phyloP scores from a whole-genome alignment of 225 moss, liverwort and hornwort species.

The Physcomitrellopsis africana region DNA sequence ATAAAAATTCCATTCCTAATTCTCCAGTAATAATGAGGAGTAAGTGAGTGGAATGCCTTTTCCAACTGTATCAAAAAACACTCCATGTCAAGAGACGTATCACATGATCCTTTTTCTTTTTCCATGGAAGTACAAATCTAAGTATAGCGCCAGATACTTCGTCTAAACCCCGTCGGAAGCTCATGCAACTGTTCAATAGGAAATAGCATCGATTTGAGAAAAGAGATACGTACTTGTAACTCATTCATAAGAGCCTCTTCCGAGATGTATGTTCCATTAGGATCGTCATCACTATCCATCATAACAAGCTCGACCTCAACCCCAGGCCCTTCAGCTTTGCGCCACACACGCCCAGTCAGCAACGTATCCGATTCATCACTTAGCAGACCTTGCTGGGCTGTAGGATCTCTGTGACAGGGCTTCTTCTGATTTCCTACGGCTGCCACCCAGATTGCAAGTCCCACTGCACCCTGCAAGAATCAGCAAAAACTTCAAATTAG shows the following conservation, averaged over 20 bases:
- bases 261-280: constrained; percentile 32
- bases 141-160: background rate
- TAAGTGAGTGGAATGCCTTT: background rate
- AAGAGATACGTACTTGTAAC: constrained; percentile 38
- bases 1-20: background rate
- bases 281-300: constrained; percentile 41
- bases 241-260: constrained; percentile 54
- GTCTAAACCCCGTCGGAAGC: background rate
- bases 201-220: background rate
- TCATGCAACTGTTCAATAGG: background rate
- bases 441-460: constrained; percentile 97
- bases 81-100: too few relatives aligned
- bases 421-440: constrained; percentile 60
- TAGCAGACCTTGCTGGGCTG: constrained; percentile 25
- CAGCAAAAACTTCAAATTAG: background rate
- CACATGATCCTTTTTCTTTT: background rate
- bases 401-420: constrained; percentile 20
- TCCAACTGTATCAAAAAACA: background rate
- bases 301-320: constrained; percentile 72
- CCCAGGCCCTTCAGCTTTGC: constrained; percentile 53
- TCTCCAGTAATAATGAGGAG: background rate
- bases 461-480: constrained; percentile 81
- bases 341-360: constrained; percentile 64
- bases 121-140: background rate
- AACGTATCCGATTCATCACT: background rate